phyloP scores from a whole-genome alignment of 305 asterid species.

The Andrographis paniculata region DNA sequence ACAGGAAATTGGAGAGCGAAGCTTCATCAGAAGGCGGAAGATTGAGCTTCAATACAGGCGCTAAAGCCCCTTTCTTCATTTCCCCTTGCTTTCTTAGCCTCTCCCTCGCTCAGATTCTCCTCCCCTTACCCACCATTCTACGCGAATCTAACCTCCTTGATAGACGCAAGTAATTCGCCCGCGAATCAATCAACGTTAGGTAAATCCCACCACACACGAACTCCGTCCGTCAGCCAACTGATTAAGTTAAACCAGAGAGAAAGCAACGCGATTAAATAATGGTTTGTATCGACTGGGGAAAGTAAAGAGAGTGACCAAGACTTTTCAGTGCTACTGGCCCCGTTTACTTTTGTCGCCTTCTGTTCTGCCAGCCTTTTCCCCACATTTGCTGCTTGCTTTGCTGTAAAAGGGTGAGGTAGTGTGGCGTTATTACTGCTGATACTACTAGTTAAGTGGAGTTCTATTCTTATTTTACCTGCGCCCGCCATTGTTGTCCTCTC shows the following conservation, averaged over 20 bases:
- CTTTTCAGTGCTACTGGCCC: too few species aligned
- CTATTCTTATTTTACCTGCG: too few species aligned
- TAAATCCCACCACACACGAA: conserved; percentile 16
- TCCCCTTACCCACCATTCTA: too few species aligned
- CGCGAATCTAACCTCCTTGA: not conserved
- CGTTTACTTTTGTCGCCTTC: too few species aligned
- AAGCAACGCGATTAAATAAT: not conserved
- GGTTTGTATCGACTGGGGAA: not conserved
- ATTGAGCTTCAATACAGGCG: conserved; percentile 53
- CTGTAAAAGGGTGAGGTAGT: too few species aligned
- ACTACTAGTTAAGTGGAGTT: too few species aligned
- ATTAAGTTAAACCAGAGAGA: too few species aligned
- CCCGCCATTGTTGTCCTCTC: too few species aligned
- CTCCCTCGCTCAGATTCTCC: conserved; percentile 3
- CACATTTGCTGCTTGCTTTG: too few species aligned
- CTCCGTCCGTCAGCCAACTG: too few species aligned
- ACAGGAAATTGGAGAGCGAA: conserved; percentile 71
- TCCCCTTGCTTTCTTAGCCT: not conserved
- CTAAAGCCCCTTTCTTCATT: conserved; percentile 63
- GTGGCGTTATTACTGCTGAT: too few species aligned
- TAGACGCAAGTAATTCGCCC: conserved; percentile 20
- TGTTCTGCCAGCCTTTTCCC: too few species aligned
- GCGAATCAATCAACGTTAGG: conserved; percentile 23
- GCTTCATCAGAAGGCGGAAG: conserved; percentile 70
- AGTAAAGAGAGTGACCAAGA: not conserved